Conservation (phyloP, 1,284 basidiomycete species). For the Moniliophthora roreri region DNA sequence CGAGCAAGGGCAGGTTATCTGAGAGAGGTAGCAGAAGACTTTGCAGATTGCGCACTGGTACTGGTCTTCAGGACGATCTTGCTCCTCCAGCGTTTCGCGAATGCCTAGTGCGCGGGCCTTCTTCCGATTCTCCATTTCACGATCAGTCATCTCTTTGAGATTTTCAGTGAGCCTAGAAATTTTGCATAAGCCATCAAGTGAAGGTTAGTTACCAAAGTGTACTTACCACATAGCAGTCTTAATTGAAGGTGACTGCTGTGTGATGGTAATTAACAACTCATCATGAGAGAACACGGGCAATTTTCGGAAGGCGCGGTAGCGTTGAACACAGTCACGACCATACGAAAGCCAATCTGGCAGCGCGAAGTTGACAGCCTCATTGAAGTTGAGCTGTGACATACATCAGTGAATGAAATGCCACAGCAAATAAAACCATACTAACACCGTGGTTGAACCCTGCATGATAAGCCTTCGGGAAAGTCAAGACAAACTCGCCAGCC, state of each 20-base stretch:
- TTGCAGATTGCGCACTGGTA: slow-evolving; percentile 96
- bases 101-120: slow-evolving; percentile 58
- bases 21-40: slow-evolving; percentile 93
- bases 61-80: slow-evolving; percentile 88
- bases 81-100: slow-evolving; percentile 71
- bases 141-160: slow-evolving; percentile 86
- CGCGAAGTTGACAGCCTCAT: slow-evolving; percentile 99
- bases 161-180: slow-evolving; percentile 76
- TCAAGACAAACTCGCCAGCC: slow-evolving; percentile 96
- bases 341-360: slow-evolving; percentile 93
- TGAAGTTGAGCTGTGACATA: slow-evolving; percentile 83
- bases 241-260: slow-evolving; percentile 90
- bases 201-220: slow-evolving; percentile 11
- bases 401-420: slow-evolving; percentile 16
- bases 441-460: slow-evolving; percentile 98
- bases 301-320: slow-evolving; percentile 89
- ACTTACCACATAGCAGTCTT: slow-evolving; percentile 90
- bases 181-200: slow-evolving; percentile 19
- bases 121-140: slow-evolving; percentile 75
- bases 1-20: slow-evolving; percentile 82
- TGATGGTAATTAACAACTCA: slow-evolving; percentile 94
- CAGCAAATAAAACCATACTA: slow-evolving; percentile 33
- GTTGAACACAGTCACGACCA: slow-evolving; percentile 84
- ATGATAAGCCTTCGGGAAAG: slow-evolving; percentile 98
- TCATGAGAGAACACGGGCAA: slow-evolving; percentile 98